These are phyloP conservation scores for Neurospora hispaniola DNA, from an alignment of 495 filamentous ascomycete species.

Conservation along the genomic window DNA sequence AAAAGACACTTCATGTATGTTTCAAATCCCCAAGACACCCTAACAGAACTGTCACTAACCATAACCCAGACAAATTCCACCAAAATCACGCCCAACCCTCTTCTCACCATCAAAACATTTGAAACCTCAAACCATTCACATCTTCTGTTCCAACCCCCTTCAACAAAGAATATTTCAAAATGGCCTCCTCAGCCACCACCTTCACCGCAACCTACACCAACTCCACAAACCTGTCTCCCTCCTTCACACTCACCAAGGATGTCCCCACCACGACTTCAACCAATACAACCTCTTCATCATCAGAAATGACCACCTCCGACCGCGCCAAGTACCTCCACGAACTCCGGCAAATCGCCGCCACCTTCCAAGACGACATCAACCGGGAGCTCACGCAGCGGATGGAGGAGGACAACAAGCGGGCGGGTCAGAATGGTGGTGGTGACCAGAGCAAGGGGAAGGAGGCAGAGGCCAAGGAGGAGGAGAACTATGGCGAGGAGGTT, in stretches of 20 bases:
- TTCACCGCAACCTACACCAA: slow-evolving; percentile 48
- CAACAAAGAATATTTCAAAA: not conserved
- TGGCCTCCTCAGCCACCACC: slow-evolving; percentile 6
- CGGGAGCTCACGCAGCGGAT: slow-evolving; percentile 73
- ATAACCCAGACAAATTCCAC: no score
- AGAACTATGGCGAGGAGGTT: slow-evolving; percentile 77
- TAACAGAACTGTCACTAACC: no score
- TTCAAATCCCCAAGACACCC: no score
- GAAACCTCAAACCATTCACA: no score
- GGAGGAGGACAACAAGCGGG: slow-evolving; percentile 67
- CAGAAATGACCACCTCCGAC: slow-evolving; percentile 21
- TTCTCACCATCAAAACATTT: no score
- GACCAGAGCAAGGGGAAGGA: slow-evolving; percentile 23
- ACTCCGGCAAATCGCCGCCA: slow-evolving; percentile 49
- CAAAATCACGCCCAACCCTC: no score
- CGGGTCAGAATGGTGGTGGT: slow-evolving; percentile 1
- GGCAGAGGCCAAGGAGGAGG: slow-evolving; percentile 74
- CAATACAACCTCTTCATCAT: not conserved
- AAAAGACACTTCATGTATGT: no score
- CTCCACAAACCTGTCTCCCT: slow-evolving; percentile 36
- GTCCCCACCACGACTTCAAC: slow-evolving; percentile 20
- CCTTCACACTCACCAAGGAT: slow-evolving; percentile 29
- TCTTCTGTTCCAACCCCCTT: no score
- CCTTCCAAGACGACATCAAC: slow-evolving; percentile 69
- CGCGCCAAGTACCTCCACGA: slow-evolving; percentile 52